A percentile compares a stretch with the other conserved stretches of the same genome.
These are phyloP conservation scores for Mortierella antarctica DNA, from an alignment of 192 early-diverging fungal species.

Conservation along the genomic window DNA sequence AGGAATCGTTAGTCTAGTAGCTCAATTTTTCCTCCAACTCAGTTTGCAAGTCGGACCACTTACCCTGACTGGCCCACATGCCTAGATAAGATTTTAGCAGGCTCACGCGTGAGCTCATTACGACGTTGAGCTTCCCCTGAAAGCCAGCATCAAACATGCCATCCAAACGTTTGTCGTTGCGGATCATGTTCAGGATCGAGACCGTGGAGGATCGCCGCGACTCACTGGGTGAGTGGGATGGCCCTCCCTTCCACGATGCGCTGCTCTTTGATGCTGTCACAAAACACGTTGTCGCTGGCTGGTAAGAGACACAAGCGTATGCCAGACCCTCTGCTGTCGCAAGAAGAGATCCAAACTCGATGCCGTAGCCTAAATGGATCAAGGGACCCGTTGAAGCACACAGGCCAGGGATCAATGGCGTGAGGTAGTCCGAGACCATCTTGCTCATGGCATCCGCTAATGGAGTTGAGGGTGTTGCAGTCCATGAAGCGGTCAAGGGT, in stretches of 20 bases:
- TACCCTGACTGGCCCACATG: conserved; percentile 50
- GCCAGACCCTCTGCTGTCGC: conserved; percentile 39
- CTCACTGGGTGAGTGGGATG: not conserved
- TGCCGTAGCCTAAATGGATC: conserved; percentile 43
- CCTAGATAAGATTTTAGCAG: conserved; percentile 46
- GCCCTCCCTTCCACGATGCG: conserved; percentile 1
- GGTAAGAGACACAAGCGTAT: conserved; percentile 41
- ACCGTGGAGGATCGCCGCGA: conserved; percentile 21
- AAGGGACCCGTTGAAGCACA: conserved; percentile 36
- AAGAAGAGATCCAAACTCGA: conserved; percentile 40
- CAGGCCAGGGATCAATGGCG: conserved; percentile 37
- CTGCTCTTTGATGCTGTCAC: conserved; percentile 8
- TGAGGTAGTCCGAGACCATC: conserved; percentile 39
- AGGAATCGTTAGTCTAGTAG: no score
- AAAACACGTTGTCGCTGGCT: conserved; percentile 34
- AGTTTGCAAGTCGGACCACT: not conserved
- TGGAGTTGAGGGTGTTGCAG: conserved; percentile 1
- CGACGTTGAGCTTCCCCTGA: conserved; percentile 41
- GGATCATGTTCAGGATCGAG: conserved; percentile 44
- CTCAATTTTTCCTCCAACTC: no score
- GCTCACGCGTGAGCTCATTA: conserved; percentile 47
- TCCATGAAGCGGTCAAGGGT: conserved; percentile 8
- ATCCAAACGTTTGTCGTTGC: conserved; percentile 46
- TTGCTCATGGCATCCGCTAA: conserved; percentile 7
- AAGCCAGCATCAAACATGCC: conserved; percentile 51